Base-by-base conservation (phyloP, 352 stramenopile genomes). In the Globisporangium cylindrosporum region DNA sequence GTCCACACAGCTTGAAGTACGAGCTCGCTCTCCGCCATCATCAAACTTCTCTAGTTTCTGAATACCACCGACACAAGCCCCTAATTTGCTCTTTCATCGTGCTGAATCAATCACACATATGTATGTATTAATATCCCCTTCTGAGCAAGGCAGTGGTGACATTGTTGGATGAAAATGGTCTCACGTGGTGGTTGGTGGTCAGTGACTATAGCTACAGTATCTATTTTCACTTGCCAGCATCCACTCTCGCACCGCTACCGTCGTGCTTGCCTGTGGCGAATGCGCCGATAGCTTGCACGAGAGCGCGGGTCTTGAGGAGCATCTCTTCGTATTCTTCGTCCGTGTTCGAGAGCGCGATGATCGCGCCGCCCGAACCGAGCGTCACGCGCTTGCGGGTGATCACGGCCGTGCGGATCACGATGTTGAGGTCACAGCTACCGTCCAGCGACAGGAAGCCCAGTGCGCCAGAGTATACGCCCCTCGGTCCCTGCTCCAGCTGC, bases 331-430 rank as follows among this genome's bases (percentile, higher is more conserved):
- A 95, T 69, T 98, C 97, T 59, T 98, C 94, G 36, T 98, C 80
- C 27, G 75, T 80, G 66, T 99, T 89, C 25, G 94, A 98, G 15
- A 99, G 84, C 12, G 91, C 94, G 59, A 98, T 96, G 66, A 99
- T 98, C 29, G 97, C 97, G 20, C 97, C 97, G 38, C 97, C 97
- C 29, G 94, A 91, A n/a, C 97, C 97, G 53, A 99, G 89, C 3
- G 60, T 94, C 70, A 87, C 90, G 69, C 76, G 87, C 69, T 73
- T 66, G 6, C 77, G 76, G 51, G 91, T 97, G 46, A 98, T 68
- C 38, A 99, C 84, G 10, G 95, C 97, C 32, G 96, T 98, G 54
- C 97, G 93, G 73, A 99, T 99, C 46, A 99, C 91, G 66, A 99
- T 99, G 80, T 99, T 99, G 69, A 99, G 86, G 72, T 99, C 96